These are phyloP conservation scores for Lasiodiplodia sp. DNA, from an alignment of 2,329 filamentous ascomycete species.

Conservation along the genomic window DNA sequence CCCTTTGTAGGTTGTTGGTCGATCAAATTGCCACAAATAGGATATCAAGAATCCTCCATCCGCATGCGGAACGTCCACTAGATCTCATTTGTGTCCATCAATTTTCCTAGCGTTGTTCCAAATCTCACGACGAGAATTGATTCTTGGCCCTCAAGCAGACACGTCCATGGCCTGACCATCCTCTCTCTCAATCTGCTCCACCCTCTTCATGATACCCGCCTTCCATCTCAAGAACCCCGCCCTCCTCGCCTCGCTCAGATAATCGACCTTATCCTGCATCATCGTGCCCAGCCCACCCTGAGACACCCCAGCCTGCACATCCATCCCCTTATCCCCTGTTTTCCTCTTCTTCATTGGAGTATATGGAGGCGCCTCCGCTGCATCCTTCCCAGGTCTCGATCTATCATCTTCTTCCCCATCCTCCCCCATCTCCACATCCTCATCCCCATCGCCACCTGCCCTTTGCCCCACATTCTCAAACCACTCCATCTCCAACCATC, in stretches of 20 bases:
- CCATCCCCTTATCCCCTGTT: slow-evolving; percentile 32
- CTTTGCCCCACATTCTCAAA: slow-evolving; percentile 31
- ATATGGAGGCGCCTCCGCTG: background rate
- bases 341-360: slow-evolving; percentile 46
- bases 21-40: background rate
- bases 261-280: slow-evolving; percentile 78
- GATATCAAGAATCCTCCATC: background rate
- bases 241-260: slow-evolving; percentile 69
- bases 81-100: background rate
- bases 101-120: too few relatives aligned
- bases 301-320: slow-evolving; percentile 34
- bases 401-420: slow-evolving; percentile 1
- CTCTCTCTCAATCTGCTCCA: slow-evolving; percentile 44
- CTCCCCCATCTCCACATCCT: slow-evolving; percentile 50
- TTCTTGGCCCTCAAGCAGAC: background rate
- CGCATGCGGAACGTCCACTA: background rate
- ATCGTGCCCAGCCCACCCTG: slow-evolving; percentile 66
- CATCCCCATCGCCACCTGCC: slow-evolving; percentile 44
- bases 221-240: slow-evolving; percentile 72
- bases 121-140: background rate
- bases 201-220: slow-evolving; percentile 62
- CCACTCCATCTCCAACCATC: slow-evolving; percentile 36
- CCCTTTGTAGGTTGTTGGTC: background rate
- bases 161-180: slow-evolving; percentile 15
- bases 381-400: slow-evolving; percentile 40